Conservation (phyloP, 148 eudicot species). For the Heliamphora exappendiculata region DNA sequence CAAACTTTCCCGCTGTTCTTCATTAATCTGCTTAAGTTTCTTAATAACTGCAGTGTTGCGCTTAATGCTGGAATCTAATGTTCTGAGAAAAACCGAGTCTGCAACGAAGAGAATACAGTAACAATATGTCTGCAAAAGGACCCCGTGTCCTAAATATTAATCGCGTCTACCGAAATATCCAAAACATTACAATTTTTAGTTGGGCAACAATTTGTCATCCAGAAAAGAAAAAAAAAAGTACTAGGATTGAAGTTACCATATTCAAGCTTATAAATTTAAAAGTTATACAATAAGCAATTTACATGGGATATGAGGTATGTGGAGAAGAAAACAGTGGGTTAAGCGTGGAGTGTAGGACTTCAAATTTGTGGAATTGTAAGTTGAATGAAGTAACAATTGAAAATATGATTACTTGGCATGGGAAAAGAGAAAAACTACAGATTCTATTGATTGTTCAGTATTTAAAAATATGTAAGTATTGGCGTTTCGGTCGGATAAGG, state of each 20-base stretch:
- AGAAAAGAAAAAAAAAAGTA: neutral
- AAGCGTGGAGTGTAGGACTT: neutral
- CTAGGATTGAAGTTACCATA: neutral
- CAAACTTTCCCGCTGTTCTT: conserved; percentile 90
- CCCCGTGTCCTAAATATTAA: neutral
- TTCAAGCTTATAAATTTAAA: neutral
- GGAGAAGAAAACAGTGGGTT: neutral
- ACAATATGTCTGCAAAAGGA: neutral
- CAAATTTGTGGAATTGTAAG: neutral
- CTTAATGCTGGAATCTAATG: conserved; percentile 91
- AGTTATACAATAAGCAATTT: neutral
- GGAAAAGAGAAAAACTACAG: neutral
- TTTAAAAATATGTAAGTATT: neutral
- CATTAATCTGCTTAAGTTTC: conserved; percentile 92
- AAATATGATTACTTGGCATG: neutral
- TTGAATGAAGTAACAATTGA: neutral
- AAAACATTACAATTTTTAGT: neutral
- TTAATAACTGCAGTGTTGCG: conserved; percentile 98
- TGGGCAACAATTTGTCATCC: neutral
- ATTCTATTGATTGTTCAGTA: neutral
- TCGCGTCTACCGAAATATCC: neutral
- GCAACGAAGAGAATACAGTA: conserved; percentile 17
- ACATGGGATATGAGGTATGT: too few species aligned
- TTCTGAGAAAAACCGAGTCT: conserved; percentile 77
- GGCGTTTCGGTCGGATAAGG: neutral